Evolutionary conservation across 2,329 filamentous ascomycete species (phyloP).

Genomic region (Pseudodiploospora longispora): DNA sequence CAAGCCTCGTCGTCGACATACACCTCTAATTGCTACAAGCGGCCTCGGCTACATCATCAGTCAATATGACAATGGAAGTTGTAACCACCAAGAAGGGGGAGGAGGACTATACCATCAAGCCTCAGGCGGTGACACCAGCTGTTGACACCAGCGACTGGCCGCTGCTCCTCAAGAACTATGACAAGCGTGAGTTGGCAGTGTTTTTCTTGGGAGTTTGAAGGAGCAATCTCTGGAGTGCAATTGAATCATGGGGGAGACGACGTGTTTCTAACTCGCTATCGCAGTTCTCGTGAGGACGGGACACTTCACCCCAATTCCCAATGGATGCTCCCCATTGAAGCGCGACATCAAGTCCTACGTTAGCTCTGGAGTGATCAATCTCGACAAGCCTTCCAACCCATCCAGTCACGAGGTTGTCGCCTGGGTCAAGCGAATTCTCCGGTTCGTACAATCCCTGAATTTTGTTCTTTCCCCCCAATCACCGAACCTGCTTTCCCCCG

Average conservation of each 20-base stretch:
- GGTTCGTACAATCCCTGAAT: conserved; percentile 41
- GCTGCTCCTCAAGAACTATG: conserved; percentile 91
- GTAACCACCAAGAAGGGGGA: conserved; percentile 36
- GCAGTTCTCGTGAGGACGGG: conserved; percentile 84
- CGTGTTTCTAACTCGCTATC: background rate
- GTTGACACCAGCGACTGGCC: conserved; percentile 89
- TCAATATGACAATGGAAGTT: conserved; percentile 40
- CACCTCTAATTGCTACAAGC: background rate
- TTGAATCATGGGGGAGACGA: too few relatives aligned
- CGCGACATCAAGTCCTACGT: conserved; percentile 96
- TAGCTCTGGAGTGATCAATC: conserved; percentile 95
- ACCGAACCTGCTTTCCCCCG: too few relatives aligned
- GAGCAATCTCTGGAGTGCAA: too few relatives aligned
- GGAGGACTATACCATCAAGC: conserved; percentile 84
- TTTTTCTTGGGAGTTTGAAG: background rate
- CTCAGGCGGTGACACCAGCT: conserved; percentile 68
- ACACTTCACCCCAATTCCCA: conserved; percentile 94
- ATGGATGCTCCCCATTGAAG: conserved; percentile 83
- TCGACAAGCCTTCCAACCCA: conserved; percentile 79
- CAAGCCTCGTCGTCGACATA: conserved; percentile 2
- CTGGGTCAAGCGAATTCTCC: conserved; percentile 96
- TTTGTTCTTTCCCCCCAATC: background rate
- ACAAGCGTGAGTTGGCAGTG: conserved; percentile 59
- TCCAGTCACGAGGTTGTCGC: conserved; percentile 98
- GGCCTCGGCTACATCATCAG: conserved; percentile 1